A percentile compares a stretch with the other conserved stretches of the same genome.
Evolutionary conservation across 2,329 filamentous ascomycete genomes (phyloP).

Genomic region (Neurospora sp.): DNA sequence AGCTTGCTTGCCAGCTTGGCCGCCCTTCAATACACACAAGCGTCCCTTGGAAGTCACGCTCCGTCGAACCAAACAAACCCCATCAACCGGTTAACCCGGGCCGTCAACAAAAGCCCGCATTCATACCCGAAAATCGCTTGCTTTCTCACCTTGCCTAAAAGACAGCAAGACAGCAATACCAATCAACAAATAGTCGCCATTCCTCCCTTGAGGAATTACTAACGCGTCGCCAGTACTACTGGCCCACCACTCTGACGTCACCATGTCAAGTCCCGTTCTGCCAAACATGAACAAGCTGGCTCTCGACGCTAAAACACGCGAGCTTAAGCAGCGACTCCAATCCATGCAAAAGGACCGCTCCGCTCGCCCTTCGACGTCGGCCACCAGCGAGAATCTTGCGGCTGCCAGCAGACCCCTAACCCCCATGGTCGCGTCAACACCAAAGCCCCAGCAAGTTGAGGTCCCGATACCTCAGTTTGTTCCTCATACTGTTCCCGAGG

Average conservation of each 20-base stretch:
- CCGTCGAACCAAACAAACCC: not conserved
- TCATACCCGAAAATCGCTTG: not conserved
- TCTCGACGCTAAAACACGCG: not conserved
- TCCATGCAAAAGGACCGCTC: not conserved
- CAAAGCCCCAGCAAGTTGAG: not conserved
- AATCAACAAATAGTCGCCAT: not conserved
- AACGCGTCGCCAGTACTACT: not conserved
- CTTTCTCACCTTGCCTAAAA: not conserved
- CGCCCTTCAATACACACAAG: not conserved
- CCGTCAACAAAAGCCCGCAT: not conserved
- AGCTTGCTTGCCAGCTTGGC: not conserved
- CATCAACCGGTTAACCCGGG: not conserved
- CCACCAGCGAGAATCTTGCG: not conserved
- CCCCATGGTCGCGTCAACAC: not conserved
- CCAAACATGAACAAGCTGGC: not conserved
- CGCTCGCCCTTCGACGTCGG: not conserved
- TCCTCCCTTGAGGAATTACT: not conserved
- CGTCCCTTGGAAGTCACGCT: not conserved
- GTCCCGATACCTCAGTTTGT: not conserved
- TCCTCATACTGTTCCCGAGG: conserved; percentile 1
- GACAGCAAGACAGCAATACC: not conserved
- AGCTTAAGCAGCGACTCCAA: not conserved
- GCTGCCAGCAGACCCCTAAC: not conserved
- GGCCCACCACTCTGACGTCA: not conserved
- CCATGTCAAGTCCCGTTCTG: not conserved